Conservation (phyloP, 192 early-diverging fungal genomes). For the Physocladia obscura region DNA sequence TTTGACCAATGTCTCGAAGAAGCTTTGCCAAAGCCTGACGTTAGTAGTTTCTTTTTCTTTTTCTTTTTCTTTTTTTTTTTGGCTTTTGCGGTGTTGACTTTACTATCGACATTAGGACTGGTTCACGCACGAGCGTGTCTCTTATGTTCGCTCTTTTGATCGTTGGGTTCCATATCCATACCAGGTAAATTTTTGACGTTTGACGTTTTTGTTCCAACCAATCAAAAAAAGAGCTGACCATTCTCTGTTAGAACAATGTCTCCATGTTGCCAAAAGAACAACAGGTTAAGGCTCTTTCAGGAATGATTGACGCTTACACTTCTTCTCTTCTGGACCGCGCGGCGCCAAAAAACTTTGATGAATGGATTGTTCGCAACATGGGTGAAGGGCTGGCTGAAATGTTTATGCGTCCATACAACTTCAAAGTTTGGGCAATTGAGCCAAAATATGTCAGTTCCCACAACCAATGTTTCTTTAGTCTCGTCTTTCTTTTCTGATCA, state of each 20-base stretch:
- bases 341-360: slow-evolving; percentile 39
- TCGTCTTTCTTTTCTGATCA: not conserved
- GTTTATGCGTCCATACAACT: slow-evolving; percentile 44
- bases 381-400: slow-evolving; percentile 38
- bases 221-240: not conserved
- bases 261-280: slow-evolving; percentile 37
- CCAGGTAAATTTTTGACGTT: slow-evolving; percentile 6
- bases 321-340: not conserved
- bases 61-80: not conserved
- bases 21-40: slow-evolving; percentile 31
- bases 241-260: slow-evolving; percentile 29
- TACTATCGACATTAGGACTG: slow-evolving; percentile 30
- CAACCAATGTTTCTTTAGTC: not conserved
- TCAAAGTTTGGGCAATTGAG: slow-evolving; percentile 41
- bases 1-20: slow-evolving; percentile 33
- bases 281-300: slow-evolving; percentile 29
- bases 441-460: slow-evolving; percentile 23
- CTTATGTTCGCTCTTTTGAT: slow-evolving; percentile 33
- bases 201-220: not conserved
- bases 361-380: slow-evolving; percentile 42
- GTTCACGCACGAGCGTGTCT: slow-evolving; percentile 36
- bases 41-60: not conserved
- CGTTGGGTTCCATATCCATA: slow-evolving; percentile 40
- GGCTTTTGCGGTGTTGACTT: not conserved
- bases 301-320: slow-evolving; percentile 35